Evolutionary conservation across 2,329 filamentous ascomycete species (phyloP).

Genomic region (Colletotrichum zoysiae): DNA sequence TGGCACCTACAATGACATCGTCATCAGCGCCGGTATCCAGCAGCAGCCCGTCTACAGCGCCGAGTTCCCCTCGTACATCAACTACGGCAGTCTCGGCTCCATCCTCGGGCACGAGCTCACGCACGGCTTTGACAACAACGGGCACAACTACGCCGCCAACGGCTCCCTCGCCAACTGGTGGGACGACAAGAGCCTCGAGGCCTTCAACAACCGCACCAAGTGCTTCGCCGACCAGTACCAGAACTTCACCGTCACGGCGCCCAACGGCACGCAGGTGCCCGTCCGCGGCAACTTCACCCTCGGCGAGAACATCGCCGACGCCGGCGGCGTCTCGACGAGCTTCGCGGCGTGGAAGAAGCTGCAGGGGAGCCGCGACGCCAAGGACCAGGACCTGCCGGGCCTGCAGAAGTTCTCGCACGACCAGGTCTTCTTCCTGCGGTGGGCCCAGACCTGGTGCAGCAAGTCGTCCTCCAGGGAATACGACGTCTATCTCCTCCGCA

Average conservation of each 20-base stretch:
- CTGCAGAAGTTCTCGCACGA: conserved; percentile 73
- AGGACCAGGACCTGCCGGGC: conserved; percentile 65
- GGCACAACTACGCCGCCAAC: conserved; percentile 72
- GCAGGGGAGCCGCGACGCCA: conserved; percentile 61
- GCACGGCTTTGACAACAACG: conserved; percentile 76
- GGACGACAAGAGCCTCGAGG: conserved; percentile 68
- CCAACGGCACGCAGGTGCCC: conserved; percentile 67
- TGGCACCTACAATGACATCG: conserved; percentile 73
- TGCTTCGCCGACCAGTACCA: conserved; percentile 77
- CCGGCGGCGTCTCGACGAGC: conserved; percentile 72
- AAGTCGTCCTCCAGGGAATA: conserved; percentile 68
- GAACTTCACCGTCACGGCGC: conserved; percentile 68
- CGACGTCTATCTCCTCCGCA: conserved; percentile 67
- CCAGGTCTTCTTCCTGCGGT: conserved; percentile 77
- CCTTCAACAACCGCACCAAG: conserved; percentile 69
- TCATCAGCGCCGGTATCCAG: conserved; percentile 77
- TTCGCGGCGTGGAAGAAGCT: conserved; percentile 76
- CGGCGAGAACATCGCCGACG: conserved; percentile 79
- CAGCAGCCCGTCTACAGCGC: conserved; percentile 73
- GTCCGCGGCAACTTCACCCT: conserved; percentile 74
- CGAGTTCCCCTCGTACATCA: conserved; percentile 72
- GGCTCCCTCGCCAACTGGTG: conserved; percentile 77
- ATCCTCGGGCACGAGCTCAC: conserved; percentile 77
- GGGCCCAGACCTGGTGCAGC: conserved; percentile 74
- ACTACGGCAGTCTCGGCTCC: conserved; percentile 75